A percentile compares a stretch with the other conserved stretches of the same genome.
phyloP scores from a whole-genome alignment of 2,329 filamentous ascomycete species.

The Didymellaceae sp. region DNA sequence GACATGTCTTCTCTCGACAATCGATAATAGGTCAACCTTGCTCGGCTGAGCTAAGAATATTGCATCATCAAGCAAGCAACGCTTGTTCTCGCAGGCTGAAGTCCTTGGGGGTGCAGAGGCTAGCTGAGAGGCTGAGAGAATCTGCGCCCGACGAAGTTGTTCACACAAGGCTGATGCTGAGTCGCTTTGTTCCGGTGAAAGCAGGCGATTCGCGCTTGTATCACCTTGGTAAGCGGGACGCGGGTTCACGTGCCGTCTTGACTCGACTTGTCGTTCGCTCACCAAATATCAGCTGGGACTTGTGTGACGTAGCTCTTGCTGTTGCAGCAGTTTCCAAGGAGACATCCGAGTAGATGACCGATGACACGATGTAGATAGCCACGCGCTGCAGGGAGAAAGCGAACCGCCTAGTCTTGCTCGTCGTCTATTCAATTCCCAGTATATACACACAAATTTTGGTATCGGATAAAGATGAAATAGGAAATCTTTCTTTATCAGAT shows the following conservation, averaged over 20 bases:
- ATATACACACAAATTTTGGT: constrained; percentile 10
- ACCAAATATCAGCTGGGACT: not conserved
- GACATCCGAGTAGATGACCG: too few relatives aligned
- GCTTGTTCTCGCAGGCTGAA: not conserved
- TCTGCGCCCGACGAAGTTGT: constrained; percentile 1
- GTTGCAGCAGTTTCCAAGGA: not conserved
- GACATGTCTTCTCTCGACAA: constrained; percentile 10
- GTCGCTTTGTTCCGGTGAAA: constrained; percentile 16
- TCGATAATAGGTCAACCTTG: constrained; percentile 11
- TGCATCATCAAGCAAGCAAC: constrained; percentile 15
- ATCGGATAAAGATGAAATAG: constrained; percentile 23
- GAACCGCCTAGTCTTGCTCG: too few relatives aligned
- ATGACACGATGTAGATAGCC: too few relatives aligned
- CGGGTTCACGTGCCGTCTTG: not conserved
- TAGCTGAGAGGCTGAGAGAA: constrained; percentile 3
- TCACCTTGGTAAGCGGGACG: not conserved
- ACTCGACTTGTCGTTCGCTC: not conserved
- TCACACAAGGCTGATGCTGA: constrained; percentile 16
- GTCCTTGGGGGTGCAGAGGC: not conserved
- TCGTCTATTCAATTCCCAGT: constrained; percentile 7
- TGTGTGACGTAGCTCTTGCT: not conserved
- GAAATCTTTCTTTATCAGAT: constrained; percentile 40
- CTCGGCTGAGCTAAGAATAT: constrained; percentile 17
- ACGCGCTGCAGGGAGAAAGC: too few relatives aligned
- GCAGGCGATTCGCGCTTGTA: not conserved